Conservation (phyloP, 2,329 filamentous ascomycete genomes). For the Fusarium sp. region DNA sequence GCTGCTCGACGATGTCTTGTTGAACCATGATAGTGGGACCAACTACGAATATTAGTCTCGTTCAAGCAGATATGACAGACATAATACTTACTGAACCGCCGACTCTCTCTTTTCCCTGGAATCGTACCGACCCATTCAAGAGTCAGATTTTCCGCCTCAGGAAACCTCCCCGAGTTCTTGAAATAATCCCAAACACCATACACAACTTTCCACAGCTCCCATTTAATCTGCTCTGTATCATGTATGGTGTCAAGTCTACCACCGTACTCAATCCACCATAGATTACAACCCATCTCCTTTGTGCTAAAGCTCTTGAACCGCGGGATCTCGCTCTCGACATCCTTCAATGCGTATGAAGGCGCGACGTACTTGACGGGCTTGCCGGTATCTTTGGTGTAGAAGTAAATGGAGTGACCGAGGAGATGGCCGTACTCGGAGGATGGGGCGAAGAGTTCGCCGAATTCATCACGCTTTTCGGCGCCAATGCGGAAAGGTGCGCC, state of each 20-base stretch:
- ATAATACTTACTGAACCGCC: slow-evolving; percentile 13
- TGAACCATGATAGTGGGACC: slow-evolving; percentile 23
- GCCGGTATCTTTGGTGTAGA: slow-evolving; percentile 23
- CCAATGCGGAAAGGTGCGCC: slow-evolving; percentile 23
- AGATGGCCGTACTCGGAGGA: slow-evolving; percentile 25
- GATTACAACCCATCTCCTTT: slow-evolving; percentile 21
- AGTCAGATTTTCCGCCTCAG: slow-evolving; percentile 17
- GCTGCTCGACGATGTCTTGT: slow-evolving; percentile 21
- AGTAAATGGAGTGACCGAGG: slow-evolving; percentile 26
- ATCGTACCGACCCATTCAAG: slow-evolving; percentile 28
- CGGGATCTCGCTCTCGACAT: slow-evolving; percentile 12
- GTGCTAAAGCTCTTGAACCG: slow-evolving; percentile 28
- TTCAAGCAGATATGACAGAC: accelerated
- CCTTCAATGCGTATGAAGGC: slow-evolving; percentile 18
- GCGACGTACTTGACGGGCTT: slow-evolving; percentile 22
- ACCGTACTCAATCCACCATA: slow-evolving; percentile 31
- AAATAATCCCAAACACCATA: slow-evolving; percentile 32
- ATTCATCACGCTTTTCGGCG: slow-evolving; percentile 21
- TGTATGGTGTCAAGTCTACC: slow-evolving; percentile 27
- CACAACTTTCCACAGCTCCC: slow-evolving; percentile 28
- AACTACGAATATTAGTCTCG: not conserved
- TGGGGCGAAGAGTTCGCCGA: slow-evolving; percentile 20
- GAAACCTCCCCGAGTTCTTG: slow-evolving; percentile 21
- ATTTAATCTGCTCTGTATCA: slow-evolving; percentile 24
- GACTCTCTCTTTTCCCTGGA: slow-evolving; percentile 19